Evolutionary conservation across 2,329 filamentous ascomycete genomes (phyloP).

Genomic region (Acephala macrosclerotiorum): DNA sequence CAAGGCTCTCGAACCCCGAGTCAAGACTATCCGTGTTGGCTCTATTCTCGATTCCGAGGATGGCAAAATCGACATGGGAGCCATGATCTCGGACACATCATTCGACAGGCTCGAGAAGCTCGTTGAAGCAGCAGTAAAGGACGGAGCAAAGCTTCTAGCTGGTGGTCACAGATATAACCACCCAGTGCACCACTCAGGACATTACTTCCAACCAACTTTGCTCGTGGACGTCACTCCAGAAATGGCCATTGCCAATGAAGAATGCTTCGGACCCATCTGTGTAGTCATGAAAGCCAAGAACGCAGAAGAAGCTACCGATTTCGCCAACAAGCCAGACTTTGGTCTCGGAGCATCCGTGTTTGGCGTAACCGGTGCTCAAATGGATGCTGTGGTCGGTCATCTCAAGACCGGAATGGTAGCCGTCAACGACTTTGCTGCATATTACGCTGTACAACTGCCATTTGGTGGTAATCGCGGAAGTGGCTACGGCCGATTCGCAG

Average conservation of each 20-base stretch:
- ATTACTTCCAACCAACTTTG: slow-evolving; percentile 93
- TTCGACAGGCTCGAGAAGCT: slow-evolving; percentile 81
- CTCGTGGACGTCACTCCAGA: slow-evolving; percentile 85
- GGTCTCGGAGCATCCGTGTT: slow-evolving; percentile 91
- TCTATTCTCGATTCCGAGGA: slow-evolving; percentile 64
- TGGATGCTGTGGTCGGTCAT: slow-evolving; percentile 69
- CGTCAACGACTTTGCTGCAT: slow-evolving; percentile 94
- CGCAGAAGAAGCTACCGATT: slow-evolving; percentile 68
- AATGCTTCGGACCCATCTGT: slow-evolving; percentile 94
- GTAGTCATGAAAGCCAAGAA: slow-evolving; percentile 79
- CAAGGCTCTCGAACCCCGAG: slow-evolving; percentile 73
- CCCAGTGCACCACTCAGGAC: slow-evolving; percentile 76
- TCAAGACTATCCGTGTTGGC: slow-evolving; percentile 78
- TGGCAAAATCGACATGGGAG: slow-evolving; percentile 78
- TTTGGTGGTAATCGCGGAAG: slow-evolving; percentile 85
- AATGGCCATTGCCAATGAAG: slow-evolving; percentile 89
- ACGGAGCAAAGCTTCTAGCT: slow-evolving; percentile 81
- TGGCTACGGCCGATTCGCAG: slow-evolving; percentile 92
- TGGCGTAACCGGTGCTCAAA: slow-evolving; percentile 69
- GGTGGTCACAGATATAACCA: slow-evolving; percentile 79
- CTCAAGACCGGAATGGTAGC: slow-evolving; percentile 89
- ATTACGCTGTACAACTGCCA: slow-evolving; percentile 91
- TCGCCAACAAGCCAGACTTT: slow-evolving; percentile 86
- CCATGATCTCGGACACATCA: slow-evolving; percentile 81
- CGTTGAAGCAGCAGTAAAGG: slow-evolving; percentile 76